phyloP scores from a whole-genome alignment of 2,329 filamentous ascomycete genomes.

The Ceratocystiopsis minuta region DNA sequence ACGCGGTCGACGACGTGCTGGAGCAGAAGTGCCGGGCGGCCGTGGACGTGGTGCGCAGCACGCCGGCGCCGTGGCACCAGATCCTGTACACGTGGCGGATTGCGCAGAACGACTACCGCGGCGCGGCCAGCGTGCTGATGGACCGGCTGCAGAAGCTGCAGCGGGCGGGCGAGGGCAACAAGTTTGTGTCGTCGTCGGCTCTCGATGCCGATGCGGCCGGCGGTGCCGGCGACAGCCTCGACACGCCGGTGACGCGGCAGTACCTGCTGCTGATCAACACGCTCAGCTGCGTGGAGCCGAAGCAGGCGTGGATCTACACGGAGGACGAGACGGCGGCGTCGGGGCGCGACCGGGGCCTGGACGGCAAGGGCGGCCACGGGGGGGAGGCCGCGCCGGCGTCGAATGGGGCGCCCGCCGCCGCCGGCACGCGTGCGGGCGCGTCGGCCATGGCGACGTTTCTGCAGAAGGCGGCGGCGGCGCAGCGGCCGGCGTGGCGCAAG shows the following conservation, averaged over 20 bases:
- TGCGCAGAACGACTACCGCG: constrained; percentile 69
- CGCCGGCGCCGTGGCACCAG: constrained; percentile 65
- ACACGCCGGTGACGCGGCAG: constrained; percentile 50
- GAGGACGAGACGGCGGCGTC: constrained; percentile 17
- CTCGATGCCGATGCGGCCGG: not conserved
- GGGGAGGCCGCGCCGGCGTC: not conserved
- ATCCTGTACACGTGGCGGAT: constrained; percentile 86
- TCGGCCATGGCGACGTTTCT: constrained; percentile 11
- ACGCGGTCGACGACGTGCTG: constrained; percentile 64
- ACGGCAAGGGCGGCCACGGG: no score
- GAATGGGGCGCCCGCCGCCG: not conserved
- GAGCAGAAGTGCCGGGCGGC: constrained; percentile 38
- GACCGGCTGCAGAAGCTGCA: constrained; percentile 46
- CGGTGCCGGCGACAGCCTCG: constrained; percentile 27
- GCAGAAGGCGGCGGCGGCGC: constrained; percentile 8
- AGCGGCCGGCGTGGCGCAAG: constrained; percentile 37
- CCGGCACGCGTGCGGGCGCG: not conserved
- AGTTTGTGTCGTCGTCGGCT: constrained; percentile 16
- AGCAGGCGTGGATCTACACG: constrained; percentile 66
- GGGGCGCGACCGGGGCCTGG: no score
- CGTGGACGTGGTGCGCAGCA: constrained; percentile 39
- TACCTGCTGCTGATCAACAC: constrained; percentile 90
- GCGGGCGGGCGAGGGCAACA: constrained; percentile 39
- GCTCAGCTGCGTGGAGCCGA: constrained; percentile 64
- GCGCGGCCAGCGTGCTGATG: constrained; percentile 45